Evolutionary conservation across 2,329 filamentous ascomycete species (phyloP), one percentile per base, ranked within the genome.

Genomic region (Fusarium setosum): DNA sequence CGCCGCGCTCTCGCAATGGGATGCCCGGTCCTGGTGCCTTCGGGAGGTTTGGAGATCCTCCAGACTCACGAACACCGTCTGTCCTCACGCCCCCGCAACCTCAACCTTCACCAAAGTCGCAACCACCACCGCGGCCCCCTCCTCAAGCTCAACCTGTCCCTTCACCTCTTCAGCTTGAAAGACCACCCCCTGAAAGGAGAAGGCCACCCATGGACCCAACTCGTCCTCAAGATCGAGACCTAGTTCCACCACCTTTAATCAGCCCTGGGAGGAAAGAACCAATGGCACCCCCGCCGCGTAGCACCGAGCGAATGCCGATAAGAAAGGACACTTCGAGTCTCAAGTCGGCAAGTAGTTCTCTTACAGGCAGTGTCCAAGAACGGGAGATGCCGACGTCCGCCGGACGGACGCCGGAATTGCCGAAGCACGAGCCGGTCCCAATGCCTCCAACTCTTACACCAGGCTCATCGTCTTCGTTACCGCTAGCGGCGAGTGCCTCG

Each of bases 191-290:
- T 0, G 88, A 91, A 68, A 82, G 90, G 62, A 88, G 84, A 73
- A 80, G 90, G 47, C 90, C 90, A 3, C 88, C 89, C 1, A 90
- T 92, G 87, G 86, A 90, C 59, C 83, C 85, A 8, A 76, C 84
- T 7, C 80, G 86, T 29, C 85, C 85, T 8, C 80, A 82, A 48
- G 82, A 88, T 65, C 82, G 81, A 45, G 83, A 86, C 51, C 75
- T 89, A 32, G 85, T 89, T 4, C 86, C 86, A 7, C 86, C 85
- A 4, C 86, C 86, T 6, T 71, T 89, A 38, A 85, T 86, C 77
- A 87, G 84, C 66, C 82, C 83, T 23, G 75, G 74, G 8, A 75
- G 76, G 54, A 83, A 82, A 63, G 83, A 85, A 21, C 79, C 76
- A 20, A 73, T 77, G 31, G 80, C 75, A 26, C 86, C 82, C 56